These are phyloP conservation scores for Ambrosia artemisiifolia DNA, from an alignment of 129 eudicot species.

Conservation along the genomic window DNA sequence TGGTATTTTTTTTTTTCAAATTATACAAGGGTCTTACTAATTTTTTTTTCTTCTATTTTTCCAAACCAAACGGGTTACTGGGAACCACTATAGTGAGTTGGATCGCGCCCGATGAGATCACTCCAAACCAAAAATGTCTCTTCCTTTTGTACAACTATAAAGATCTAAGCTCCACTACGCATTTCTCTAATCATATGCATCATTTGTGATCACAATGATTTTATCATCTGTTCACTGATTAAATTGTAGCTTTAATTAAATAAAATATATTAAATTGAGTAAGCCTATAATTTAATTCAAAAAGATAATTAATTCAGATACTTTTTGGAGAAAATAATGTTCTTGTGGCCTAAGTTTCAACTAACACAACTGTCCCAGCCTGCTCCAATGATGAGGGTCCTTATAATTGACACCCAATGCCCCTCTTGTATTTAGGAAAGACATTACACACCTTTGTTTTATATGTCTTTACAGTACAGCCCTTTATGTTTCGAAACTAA, in stretches of 20 bases:
- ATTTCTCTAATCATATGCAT: neutral
- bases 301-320: neutral
- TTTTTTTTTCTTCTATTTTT: no score
- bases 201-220: neutral
- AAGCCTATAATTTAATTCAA: neutral
- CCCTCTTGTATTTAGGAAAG: neutral
- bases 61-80: no score
- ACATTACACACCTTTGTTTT: conserved; percentile 9
- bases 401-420: conserved; percentile 5
- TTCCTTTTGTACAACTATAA: no score
- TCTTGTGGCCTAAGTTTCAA: conserved; percentile 8
- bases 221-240: neutral
- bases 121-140: no score
- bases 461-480: neutral
- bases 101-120: no score
- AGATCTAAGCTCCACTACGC: no score
- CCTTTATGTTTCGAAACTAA: neutral
- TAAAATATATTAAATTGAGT: neutral
- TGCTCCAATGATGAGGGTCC: conserved; percentile 23
- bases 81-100: no score
- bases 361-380: conserved; percentile 36
- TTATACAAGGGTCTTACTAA: no score
- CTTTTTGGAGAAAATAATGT: conserved; percentile 25
- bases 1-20: no score
- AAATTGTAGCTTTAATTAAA: neutral